phyloP scores from a whole-genome alignment of 164 flowering plant species.

The Berberis vulgaris region DNA sequence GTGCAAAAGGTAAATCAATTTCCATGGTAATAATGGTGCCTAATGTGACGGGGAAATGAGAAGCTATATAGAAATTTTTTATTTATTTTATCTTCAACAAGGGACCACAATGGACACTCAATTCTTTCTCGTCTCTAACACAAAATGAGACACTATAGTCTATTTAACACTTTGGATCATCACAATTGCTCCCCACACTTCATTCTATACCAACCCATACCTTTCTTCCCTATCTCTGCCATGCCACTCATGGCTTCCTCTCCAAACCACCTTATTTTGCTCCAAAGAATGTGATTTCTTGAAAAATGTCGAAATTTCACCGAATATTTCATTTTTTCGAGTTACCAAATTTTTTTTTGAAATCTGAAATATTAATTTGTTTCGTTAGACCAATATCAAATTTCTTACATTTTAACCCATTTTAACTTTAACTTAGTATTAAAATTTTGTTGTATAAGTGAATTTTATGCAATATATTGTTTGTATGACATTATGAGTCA shows the following conservation, averaged over 20 bases:
- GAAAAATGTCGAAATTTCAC: too few relatives aligned
- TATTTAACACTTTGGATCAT: slow-evolving; percentile 7
- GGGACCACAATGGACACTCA: slow-evolving; percentile 11
- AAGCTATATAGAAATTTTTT: background rate
- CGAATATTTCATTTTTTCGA: too few relatives aligned
- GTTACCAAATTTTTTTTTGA: too few relatives aligned
- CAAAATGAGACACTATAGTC: background rate
- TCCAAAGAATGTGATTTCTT: background rate
- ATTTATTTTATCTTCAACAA: background rate
- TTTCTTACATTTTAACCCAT: too few relatives aligned
- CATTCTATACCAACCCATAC: background rate
- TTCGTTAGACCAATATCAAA: too few relatives aligned
- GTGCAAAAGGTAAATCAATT: too few relatives aligned
- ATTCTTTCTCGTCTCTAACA: slow-evolving; percentile 6
- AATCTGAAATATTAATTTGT: too few relatives aligned
- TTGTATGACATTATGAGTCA: too few relatives aligned
- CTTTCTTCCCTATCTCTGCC: background rate
- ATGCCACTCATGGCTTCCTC: slow-evolving; percentile 20
- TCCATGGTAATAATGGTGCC: too few relatives aligned
- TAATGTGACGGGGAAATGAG: background rate
- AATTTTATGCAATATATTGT: too few relatives aligned
- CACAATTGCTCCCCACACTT: background rate
- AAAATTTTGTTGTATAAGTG: too few relatives aligned
- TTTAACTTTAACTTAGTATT: too few relatives aligned
- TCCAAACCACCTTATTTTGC: slow-evolving; percentile 9